These are phyloP conservation scores for Fusarium goolgardi DNA, from an alignment of 2,329 filamentous ascomycete genomes.

Conservation along the genomic window DNA sequence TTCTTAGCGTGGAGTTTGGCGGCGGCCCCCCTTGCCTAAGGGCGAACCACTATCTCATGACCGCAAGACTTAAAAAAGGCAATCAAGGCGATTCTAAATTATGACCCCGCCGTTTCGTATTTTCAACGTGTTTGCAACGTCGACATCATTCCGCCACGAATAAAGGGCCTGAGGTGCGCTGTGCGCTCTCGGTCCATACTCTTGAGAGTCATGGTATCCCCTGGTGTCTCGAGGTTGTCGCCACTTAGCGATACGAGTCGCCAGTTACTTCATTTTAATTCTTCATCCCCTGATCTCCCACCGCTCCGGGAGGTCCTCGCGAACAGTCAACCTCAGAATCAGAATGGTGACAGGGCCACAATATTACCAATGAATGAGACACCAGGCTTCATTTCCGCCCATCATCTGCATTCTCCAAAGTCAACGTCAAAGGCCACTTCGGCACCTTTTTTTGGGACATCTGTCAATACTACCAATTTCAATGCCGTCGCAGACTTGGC, in stretches of 20 bases:
- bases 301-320: conserved; percentile 62
- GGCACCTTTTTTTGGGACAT: not conserved
- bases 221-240: conserved; percentile 50
- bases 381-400: conserved; percentile 57
- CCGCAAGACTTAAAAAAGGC: conserved; percentile 8
- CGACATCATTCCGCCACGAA: conserved; percentile 48
- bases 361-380: conserved; percentile 53
- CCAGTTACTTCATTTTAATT: conserved; percentile 50
- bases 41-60: conserved; percentile 27
- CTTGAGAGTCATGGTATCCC: conserved; percentile 50
- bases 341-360: conserved; percentile 53
- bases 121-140: conserved; percentile 17
- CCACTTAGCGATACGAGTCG: conserved; percentile 49
- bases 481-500: not conserved
- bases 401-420: conserved; percentile 52
- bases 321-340: conserved; percentile 49
- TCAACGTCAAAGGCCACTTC: conserved; percentile 28
- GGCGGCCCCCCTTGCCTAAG: conserved; percentile 24
- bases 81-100: conserved; percentile 28
- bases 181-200: conserved; percentile 55
- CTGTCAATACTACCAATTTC: not conserved
- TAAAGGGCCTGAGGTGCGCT: conserved; percentile 57
- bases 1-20: conserved; percentile 10
- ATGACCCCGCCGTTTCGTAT: conserved; percentile 29
- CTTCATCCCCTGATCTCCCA: conserved; percentile 68